Evolutionary conservation across 75 land plant species (phyloP), one percentile per base, ranked within the genome.

Genomic region (Picea glauca): DNA sequence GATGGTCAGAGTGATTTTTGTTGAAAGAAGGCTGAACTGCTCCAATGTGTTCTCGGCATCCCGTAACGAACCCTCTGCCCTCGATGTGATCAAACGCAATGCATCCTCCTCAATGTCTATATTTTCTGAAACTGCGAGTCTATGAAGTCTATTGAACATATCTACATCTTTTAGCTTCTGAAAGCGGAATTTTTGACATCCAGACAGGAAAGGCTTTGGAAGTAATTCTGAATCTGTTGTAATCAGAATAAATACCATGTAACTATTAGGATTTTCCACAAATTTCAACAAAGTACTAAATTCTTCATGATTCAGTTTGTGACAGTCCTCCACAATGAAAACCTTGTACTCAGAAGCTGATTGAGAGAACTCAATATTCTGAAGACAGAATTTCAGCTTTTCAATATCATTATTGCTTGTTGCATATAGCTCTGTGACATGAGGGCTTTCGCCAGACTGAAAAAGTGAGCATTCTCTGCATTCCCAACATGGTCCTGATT

Each of bases 1-100:
- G 9, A 91, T 80, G 30, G 93, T 83, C 4, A 80, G 35, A 1
- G 93, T 88, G 72, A 95, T 82, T 72, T 77, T 82, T 40, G 87
- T 83, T 11, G 90, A 93, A 58, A 93, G 79, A 67, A 95, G 90
- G 58, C 88, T 87, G 63, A 95, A 83, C 79, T 95, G 98, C 58
- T 95, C 98, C 43, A 95, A 80, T 81, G 86, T 88, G 0, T 83
- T 85, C 68, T 93, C 98, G 26, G 96, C 96, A 83, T 95, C 98
- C 68, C 93, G 78, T 4, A 95, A 82, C 35, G 96, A 93, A 31
- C 98, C 98, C 76, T 88, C 85, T 4, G 96, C 82, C 75, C 87
- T 88, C 30, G 79, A 20, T 7, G 98, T 90, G 78, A 95, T 83
- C 62, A 91, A 83, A 13, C 86, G 80, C 46, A 95, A 78, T 5